Conservation (phyloP, 139 green algal species). For the Picochlorum sp. region DNA sequence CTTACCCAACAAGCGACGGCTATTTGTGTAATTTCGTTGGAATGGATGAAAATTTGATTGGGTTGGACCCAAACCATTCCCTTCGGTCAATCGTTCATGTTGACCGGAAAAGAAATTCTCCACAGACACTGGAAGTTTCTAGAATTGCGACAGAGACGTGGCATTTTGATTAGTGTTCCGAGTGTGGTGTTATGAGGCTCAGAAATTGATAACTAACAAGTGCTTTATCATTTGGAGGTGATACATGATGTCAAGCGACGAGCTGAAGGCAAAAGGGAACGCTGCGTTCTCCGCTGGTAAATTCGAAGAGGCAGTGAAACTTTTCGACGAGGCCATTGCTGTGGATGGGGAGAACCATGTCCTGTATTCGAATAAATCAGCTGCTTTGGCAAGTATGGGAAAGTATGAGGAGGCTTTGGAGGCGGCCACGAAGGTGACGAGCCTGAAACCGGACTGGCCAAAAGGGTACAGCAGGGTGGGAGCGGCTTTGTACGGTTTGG, state of each 20-base stretch:
- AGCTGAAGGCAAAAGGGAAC: constrained; percentile 83
- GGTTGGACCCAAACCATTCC: too few species aligned
- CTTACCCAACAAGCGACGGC: too few species aligned
- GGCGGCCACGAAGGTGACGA: constrained; percentile 75
- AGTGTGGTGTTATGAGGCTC: too few species aligned
- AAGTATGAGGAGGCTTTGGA: constrained; percentile 69
- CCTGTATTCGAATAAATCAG: constrained; percentile 91
- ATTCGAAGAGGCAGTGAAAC: constrained; percentile 74
- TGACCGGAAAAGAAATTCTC: not conserved
- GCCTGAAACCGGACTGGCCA: constrained; percentile 81
- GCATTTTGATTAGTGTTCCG: too few species aligned
- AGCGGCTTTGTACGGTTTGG: constrained; percentile 66
- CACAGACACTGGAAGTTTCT: not conserved
- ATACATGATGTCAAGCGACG: not conserved
- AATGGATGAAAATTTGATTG: too few species aligned
- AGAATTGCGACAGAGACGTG: not conserved
- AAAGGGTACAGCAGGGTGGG: constrained; percentile 93
- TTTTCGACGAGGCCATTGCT: constrained; percentile 76
- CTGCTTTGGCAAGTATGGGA: constrained; percentile 59
- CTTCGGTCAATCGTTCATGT: too few species aligned
- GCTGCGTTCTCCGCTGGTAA: constrained; percentile 71
- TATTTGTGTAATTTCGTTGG: too few species aligned
- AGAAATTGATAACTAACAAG: too few species aligned
- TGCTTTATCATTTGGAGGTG: not conserved
- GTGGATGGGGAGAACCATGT: constrained; percentile 85